Conservation (phyloP, 2,329 filamentous ascomycete genomes). For the Xylaria sp. region DNA sequence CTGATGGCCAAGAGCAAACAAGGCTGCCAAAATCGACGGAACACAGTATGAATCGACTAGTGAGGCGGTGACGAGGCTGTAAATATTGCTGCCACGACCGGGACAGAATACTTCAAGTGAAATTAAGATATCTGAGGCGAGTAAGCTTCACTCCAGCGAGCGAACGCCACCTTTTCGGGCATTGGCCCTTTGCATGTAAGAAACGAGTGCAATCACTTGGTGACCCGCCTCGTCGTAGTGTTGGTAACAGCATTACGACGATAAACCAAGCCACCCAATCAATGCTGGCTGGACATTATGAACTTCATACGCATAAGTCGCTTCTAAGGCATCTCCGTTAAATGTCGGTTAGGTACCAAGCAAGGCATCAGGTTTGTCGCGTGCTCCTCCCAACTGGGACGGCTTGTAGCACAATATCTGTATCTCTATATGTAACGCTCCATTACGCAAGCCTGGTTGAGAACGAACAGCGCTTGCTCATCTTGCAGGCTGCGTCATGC, state of each 20-base stretch:
- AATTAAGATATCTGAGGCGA: not conserved
- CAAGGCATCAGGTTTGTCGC: not conserved
- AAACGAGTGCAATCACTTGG: not conserved
- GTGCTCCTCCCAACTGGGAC: not conserved
- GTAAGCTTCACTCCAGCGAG: not conserved
- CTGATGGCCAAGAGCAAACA: slow-evolving; percentile 6
- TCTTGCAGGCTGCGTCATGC: slow-evolving; percentile 11
- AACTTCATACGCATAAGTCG: not conserved
- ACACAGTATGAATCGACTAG: not conserved
- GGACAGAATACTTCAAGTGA: not conserved
- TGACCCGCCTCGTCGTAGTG: not conserved
- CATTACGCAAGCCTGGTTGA: not conserved
- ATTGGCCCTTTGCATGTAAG: not conserved
- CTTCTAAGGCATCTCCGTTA: not conserved
- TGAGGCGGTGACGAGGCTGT: slow-evolving; percentile 12
- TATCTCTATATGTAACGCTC: not conserved
- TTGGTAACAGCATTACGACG: no score
- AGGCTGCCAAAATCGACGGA: slow-evolving; percentile 4
- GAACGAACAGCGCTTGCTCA: not conserved
- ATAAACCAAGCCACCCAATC: not conserved
- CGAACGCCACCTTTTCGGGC: not conserved
- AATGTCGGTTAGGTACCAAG: not conserved
- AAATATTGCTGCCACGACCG: not conserved
- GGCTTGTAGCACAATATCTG: not conserved
- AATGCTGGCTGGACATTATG: not conserved